Percentiles rank a stretch among this genome's conserved stretches.
Conservation (phyloP, 192 early-diverging fungal genomes). For the Umbelopsis isabellina region DNA sequence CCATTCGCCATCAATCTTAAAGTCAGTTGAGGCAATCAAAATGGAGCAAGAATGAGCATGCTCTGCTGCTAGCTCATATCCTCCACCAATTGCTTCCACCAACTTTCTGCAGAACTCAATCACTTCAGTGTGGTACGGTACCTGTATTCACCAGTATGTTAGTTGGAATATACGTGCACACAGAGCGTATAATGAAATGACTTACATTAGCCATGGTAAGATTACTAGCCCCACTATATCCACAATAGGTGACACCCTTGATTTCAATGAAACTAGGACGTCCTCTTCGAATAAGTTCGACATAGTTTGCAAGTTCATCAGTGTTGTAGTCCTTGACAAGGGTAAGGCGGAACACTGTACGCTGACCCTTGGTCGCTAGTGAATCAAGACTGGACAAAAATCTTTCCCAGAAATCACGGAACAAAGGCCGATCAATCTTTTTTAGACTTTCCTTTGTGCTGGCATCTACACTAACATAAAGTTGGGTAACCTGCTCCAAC, state of each 20-base stretch:
- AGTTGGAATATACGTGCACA: too few relatives aligned
- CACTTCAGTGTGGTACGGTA: slow-evolving; percentile 62
- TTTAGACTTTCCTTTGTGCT: slow-evolving; percentile 74
- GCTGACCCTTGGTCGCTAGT: slow-evolving; percentile 67
- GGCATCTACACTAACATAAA: slow-evolving; percentile 79
- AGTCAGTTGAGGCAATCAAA: slow-evolving; percentile 65
- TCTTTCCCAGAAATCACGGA: slow-evolving; percentile 79
- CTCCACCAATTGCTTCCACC: slow-evolving; percentile 52
- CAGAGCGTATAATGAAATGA: slow-evolving; percentile 24
- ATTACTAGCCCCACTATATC: slow-evolving; percentile 64
- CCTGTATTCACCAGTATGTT: background rate
- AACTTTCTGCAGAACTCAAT: slow-evolving; percentile 65
- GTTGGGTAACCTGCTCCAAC: slow-evolving; percentile 70
- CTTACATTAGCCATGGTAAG: slow-evolving; percentile 76
- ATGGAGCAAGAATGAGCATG: slow-evolving; percentile 74
- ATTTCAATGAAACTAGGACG: slow-evolving; percentile 75
- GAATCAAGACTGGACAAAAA: slow-evolving; percentile 66
- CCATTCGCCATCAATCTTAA: slow-evolving; percentile 70
- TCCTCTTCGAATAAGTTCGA: slow-evolving; percentile 62
- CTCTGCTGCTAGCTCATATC: slow-evolving; percentile 73
- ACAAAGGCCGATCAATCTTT: slow-evolving; percentile 75
- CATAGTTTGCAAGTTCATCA: slow-evolving; percentile 67
- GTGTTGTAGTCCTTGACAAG: slow-evolving; percentile 77
- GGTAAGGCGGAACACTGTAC: slow-evolving; percentile 76
- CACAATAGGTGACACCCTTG: slow-evolving; percentile 80